Percentiles rank a stretch among this genome's conserved stretches.
Conservation (phyloP, 805 yeast species). For the Cyberlindnera veronae region DNA sequence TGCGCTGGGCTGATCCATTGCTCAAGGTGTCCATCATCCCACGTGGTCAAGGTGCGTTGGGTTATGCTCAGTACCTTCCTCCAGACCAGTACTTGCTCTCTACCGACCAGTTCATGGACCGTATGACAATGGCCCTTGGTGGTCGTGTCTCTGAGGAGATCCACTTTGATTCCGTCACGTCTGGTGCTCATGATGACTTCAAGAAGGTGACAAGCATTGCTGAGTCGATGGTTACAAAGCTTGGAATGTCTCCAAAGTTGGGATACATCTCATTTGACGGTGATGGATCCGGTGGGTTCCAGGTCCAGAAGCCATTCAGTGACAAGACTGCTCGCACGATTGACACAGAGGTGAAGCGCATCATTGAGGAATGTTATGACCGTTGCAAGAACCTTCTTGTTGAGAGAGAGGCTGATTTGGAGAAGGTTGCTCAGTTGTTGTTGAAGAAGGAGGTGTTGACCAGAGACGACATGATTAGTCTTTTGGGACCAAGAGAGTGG, state of each 20-base stretch:
- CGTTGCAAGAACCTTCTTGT: conserved; percentile 55
- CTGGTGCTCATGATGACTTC: conserved; percentile 92
- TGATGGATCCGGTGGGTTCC: conserved; percentile 48
- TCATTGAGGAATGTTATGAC: conserved; percentile 62
- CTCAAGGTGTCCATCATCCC: conserved; percentile 93
- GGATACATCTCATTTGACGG: conserved; percentile 62
- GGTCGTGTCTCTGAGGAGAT: conserved; percentile 91
- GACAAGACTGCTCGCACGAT: conserved; percentile 66
- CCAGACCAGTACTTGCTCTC: conserved; percentile 80
- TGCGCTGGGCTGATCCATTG: conserved; percentile 84
- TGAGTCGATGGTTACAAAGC: conserved; percentile 78
- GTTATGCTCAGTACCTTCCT: conserved; percentile 94
- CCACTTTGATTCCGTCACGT: conserved; percentile 81
- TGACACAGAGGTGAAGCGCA: conserved; percentile 64
- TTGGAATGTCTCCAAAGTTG: conserved; percentile 83
- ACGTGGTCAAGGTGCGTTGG: conserved; percentile 90
- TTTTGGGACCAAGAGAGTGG: conserved; percentile 77
- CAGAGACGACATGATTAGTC: conserved; percentile 72
- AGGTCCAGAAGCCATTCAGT: conserved; percentile 61
- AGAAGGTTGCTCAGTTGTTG: conserved; percentile 69
- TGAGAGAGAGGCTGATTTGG: conserved; percentile 59
- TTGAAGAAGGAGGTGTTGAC: conserved; percentile 73
- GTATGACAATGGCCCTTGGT: conserved; percentile 93
- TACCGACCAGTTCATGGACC: conserved; percentile 69
- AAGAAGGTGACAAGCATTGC: conserved; percentile 89